Base-by-base conservation (phyloP, 371 early-diverging fungal species). In the Homolaphlyctis polyrhiza region DNA sequence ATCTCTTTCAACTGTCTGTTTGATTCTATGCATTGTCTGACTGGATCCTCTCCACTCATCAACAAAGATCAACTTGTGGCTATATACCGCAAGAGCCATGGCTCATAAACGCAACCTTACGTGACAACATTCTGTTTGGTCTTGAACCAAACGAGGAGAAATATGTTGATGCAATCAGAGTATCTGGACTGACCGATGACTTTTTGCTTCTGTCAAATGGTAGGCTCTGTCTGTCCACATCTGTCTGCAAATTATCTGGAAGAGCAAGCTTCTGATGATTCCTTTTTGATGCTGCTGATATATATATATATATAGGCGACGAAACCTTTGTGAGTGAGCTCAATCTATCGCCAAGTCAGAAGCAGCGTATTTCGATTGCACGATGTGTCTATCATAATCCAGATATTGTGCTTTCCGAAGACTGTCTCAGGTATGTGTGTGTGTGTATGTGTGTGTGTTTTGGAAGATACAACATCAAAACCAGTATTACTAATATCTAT, bases 61-160 rank as follows among this genome's bases (percentile, higher is more conserved):
- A n/a, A n/a, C n/a, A n/a, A n/a, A n/a, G n/a, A 18, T 43, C 25
- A 45, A 34, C 60, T 25, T 28, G 6, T 55, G 78, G 74, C 23
- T 79, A 70, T 49, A 68, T 79, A 70, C 64, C 75, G 36, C 73
- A 71, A 58, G 78, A 78, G 57, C 77, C 82, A 11, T 82, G 80
- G 80, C 62, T 80, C 21, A 66, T 82, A 51, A 78, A 76, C 50
- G 75, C 75, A 2, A 70, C 74, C 13, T 51, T 82, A 16, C 66
- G 72, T 2, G 82, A 82, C 51, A 82, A 82, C 61, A 74, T 82
- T 49, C 34, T 78, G 27, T 82, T 82, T 65, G 82, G 82, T 0
- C 57, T 61, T 29, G 79, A 74, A 3, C 64, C 47, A 36, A 79
- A 80, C 60, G 73, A 78, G 66, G 57, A 57, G 25, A 33, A 45